phyloP scores from a whole-genome alignment of 2,329 filamentous ascomycete genomes.

The Ascochyta clinopodiicola region DNA sequence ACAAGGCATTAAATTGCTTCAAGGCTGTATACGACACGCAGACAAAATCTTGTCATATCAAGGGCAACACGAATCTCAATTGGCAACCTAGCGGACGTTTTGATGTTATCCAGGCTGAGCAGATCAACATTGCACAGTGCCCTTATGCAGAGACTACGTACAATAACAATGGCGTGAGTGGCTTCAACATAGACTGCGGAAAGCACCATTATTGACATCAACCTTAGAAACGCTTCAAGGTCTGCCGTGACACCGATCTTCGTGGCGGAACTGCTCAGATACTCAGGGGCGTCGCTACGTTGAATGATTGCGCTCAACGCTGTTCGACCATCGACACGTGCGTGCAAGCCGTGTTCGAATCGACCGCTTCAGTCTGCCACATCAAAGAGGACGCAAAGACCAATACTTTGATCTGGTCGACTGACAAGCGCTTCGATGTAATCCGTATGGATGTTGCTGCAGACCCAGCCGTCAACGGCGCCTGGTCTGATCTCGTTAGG shows the following conservation, averaged over 20 bases:
- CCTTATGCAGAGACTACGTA: constrained; percentile 30
- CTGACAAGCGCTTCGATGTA: constrained; percentile 36
- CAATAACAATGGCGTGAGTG: constrained; percentile 24
- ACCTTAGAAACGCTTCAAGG: constrained; percentile 26
- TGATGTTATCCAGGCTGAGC: constrained; percentile 32
- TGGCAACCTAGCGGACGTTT: constrained; percentile 31
- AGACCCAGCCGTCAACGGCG: constrained; percentile 24
- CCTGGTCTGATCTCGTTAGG: constrained; percentile 35
- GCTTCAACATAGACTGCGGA: background rate
- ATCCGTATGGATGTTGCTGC: constrained; percentile 25
- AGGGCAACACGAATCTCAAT: constrained; percentile 21
- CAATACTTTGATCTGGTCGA: constrained; percentile 36
- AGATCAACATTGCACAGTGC: constrained; percentile 33
- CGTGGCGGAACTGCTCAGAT: constrained; percentile 27
- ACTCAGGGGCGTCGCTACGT: constrained; percentile 17
- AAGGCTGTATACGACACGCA: constrained; percentile 36
- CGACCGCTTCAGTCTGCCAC: constrained; percentile 23
- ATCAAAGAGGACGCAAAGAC: constrained; percentile 33
- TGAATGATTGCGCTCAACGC: constrained; percentile 31
- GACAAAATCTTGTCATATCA: constrained; percentile 31
- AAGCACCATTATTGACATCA: background rate
- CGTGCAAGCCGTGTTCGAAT: constrained; percentile 32
- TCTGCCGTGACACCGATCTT: constrained; percentile 35
- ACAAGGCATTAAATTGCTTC: constrained; percentile 29
- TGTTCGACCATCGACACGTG: constrained; percentile 30